Conservation (phyloP, 768 basidiomycete genomes). For the Hebeloma cylindrosporum region DNA sequence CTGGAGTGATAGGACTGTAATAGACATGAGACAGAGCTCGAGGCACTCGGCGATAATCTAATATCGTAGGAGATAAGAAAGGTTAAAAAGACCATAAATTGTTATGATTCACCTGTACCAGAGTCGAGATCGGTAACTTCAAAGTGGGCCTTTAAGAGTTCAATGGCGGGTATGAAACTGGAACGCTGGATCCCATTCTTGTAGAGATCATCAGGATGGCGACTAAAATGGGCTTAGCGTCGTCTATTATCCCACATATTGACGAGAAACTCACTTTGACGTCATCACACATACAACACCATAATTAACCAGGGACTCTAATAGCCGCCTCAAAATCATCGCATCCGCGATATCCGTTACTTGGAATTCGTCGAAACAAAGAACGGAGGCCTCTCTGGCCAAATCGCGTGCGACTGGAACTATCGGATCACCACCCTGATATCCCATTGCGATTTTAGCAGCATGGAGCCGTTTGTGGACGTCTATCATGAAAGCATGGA, state of each 20-base stretch:
- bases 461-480: constrained; percentile 92
- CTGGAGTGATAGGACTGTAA: constrained; percentile 72
- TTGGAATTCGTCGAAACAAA: constrained; percentile 99
- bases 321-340: constrained; percentile 90
- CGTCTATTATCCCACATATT: too few species aligned
- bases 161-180: constrained; percentile 93
- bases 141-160: constrained; percentile 85
- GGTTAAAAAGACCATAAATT: constrained; percentile 4
- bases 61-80: constrained; percentile 2
- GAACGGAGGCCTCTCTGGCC: constrained; percentile 77
- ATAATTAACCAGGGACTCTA: constrained; percentile 82
- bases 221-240: too few species aligned
- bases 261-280: constrained; percentile 72
- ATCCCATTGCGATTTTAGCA: constrained; percentile 70
- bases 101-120: constrained; percentile 69
- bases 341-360: constrained; percentile 98
- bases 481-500: constrained; percentile 99
- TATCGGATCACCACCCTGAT: constrained; percentile 77
- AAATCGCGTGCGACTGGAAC: constrained; percentile 84
- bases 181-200: constrained; percentile 97
- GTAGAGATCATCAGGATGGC: constrained; percentile 95
- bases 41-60: constrained; percentile 94
- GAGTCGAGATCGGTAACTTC: constrained; percentile 92
- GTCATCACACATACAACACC: constrained; percentile 96
- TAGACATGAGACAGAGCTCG: constrained; percentile 94